These are phyloP conservation scores for Blastocystis sp. DNA, from an alignment of 352 stramenopile genomes.

Conservation along the genomic window DNA sequence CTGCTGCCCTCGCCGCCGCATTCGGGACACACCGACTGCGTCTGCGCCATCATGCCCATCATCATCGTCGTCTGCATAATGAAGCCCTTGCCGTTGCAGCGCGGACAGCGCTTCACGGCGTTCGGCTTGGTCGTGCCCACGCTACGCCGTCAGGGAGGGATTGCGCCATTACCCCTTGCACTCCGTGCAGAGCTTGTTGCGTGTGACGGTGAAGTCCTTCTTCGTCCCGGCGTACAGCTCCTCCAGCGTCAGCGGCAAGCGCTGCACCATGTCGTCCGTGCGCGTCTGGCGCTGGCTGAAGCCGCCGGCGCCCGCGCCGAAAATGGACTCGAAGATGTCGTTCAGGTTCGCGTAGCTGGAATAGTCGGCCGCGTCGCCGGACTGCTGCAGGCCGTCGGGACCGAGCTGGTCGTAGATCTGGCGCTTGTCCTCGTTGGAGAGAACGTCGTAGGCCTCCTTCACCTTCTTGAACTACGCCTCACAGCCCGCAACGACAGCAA, in stretches of 20 bases:
- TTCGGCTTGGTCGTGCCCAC: constrained; percentile 60
- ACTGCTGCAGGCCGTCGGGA: constrained; percentile 70
- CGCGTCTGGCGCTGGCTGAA: constrained; percentile 45
- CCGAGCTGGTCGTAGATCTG: constrained; percentile 72
- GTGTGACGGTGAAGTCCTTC: constrained; percentile 56
- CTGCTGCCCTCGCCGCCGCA: constrained; percentile 63
- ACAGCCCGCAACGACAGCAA: neutral
- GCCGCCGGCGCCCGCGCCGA: constrained; percentile 32
- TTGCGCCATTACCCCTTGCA: constrained; percentile 32
- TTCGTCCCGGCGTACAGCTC: constrained; percentile 56
- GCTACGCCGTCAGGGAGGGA: neutral
- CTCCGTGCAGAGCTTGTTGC: constrained; percentile 60
- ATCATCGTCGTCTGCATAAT: constrained; percentile 61
- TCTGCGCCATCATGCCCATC: constrained; percentile 68
- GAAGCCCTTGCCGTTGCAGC: constrained; percentile 63
- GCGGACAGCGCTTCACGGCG: constrained; percentile 58
- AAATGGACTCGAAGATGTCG: constrained; percentile 67
- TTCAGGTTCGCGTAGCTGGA: constrained; percentile 59
- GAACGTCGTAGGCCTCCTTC: constrained; percentile 72
- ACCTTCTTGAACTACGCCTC: constrained; percentile 71
- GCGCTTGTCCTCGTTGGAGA: constrained; percentile 71
- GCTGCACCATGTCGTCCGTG: constrained; percentile 69
- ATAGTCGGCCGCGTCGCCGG: constrained; percentile 31
- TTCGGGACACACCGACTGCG: constrained; percentile 55
- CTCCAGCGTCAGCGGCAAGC: constrained; percentile 53